A percentile compares a stretch with the other conserved stretches of the same genome.
These are phyloP conservation scores for Plantago rigida DNA, from an alignment of 305 asterid genomes.

Conservation along the genomic window DNA sequence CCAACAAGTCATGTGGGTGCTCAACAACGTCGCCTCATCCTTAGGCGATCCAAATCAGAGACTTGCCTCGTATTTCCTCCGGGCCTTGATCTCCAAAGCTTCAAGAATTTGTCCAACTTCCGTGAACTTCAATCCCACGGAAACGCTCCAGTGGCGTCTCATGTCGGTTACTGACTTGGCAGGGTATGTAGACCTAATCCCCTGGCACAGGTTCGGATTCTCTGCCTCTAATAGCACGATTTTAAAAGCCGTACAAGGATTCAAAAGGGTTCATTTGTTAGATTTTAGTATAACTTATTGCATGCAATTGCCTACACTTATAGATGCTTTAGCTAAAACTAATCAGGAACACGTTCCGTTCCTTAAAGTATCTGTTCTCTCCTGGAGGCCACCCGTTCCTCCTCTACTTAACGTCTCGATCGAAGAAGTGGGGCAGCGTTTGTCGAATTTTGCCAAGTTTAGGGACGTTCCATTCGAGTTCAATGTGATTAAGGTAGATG, in stretches of 20 bases:
- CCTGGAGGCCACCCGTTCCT: slow-evolving; percentile 52
- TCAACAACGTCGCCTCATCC: slow-evolving; percentile 66
- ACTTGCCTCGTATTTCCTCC: slow-evolving; percentile 54
- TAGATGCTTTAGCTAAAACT: slow-evolving; percentile 44
- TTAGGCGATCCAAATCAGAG: slow-evolving; percentile 66
- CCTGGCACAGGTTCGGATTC: slow-evolving; percentile 75
- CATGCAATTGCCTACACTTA: slow-evolving; percentile 81
- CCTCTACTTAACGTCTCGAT: slow-evolving; percentile 47
- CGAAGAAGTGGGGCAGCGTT: slow-evolving; percentile 52
- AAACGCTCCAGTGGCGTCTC: slow-evolving; percentile 15
- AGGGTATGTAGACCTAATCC: slow-evolving; percentile 67
- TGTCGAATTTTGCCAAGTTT: slow-evolving; percentile 51
- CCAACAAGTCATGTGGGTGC: slow-evolving; percentile 88
- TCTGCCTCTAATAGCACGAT: slow-evolving; percentile 57
- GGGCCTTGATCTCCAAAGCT: slow-evolving; percentile 52
- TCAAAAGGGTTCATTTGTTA: slow-evolving; percentile 41
- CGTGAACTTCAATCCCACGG: slow-evolving; percentile 23
- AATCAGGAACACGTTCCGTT: slow-evolving; percentile 37
- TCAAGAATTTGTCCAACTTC: slow-evolving; percentile 46
- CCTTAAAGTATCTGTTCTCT: slow-evolving; percentile 44
- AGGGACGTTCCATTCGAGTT: slow-evolving; percentile 60
- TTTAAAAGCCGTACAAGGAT: slow-evolving; percentile 36
- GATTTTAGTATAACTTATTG: slow-evolving; percentile 67
- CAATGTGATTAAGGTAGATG: slow-evolving; percentile 30
- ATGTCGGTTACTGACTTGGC: slow-evolving; percentile 69